phyloP scores from a whole-genome alignment of 2,329 filamentous ascomycete species.

The Parastagonospora avenae region DNA sequence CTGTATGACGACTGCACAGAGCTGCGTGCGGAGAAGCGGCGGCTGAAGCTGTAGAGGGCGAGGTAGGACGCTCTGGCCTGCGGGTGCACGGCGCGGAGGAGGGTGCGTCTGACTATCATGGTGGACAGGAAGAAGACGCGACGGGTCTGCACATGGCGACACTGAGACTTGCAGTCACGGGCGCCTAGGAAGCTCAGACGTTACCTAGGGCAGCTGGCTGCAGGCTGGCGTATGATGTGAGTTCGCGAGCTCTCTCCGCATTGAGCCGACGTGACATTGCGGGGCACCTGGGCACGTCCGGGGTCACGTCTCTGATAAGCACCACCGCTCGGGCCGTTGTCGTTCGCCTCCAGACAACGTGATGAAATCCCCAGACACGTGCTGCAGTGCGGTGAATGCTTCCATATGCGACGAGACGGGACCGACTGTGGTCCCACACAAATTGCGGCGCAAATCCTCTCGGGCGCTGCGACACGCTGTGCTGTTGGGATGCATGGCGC shows the following conservation, averaged over 20 bases:
- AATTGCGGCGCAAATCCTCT: constrained; percentile 27
- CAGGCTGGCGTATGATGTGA: neutral
- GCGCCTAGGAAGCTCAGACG: constrained; percentile 9
- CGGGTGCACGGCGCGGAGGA: constrained; percentile 40
- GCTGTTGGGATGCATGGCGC: constrained; percentile 31
- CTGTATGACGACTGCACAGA: constrained; percentile 55
- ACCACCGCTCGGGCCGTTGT: constrained; percentile 8
- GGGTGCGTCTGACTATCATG: constrained; percentile 28
- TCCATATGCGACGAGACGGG: neutral
- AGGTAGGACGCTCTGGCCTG: constrained; percentile 51
- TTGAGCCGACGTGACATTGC: constrained; percentile 25
- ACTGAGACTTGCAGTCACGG: constrained; percentile 15
- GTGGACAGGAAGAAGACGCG: constrained; percentile 10
- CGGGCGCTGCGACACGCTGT: constrained; percentile 11
- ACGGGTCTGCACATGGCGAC: constrained; percentile 20
- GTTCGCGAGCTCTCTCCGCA: constrained; percentile 31
- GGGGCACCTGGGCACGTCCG: constrained; percentile 19
- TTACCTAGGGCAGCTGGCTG: neutral
- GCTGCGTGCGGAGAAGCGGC: constrained; percentile 44
- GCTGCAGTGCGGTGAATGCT: neutral
- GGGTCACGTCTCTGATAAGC: constrained; percentile 14
- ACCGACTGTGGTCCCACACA: constrained; percentile 3
- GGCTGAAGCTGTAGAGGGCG: constrained; percentile 37
- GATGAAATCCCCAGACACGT: neutral
- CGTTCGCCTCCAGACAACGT: neutral